Base-by-base conservation (phyloP, 1,139 yeast genomes). In the Saccharomyces hybrid region DNA sequence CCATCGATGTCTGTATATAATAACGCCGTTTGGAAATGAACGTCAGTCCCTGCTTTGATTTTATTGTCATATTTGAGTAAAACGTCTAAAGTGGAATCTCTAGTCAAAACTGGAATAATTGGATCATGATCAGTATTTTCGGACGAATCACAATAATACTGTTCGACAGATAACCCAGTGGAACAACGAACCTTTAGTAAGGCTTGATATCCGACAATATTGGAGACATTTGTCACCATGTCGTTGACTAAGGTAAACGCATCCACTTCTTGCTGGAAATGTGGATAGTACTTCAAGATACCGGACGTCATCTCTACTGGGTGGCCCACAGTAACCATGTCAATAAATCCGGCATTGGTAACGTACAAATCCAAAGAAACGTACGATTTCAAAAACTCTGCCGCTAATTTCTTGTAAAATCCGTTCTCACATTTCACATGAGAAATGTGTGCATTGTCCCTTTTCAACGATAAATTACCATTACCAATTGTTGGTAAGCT, bases 21-120 rank as follows among this genome's bases (percentile, higher is more conserved):
- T 48, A 93, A 63, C 0, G 98, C 98, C 1, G 89, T 87, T 72
- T 93, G 99, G 75, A 91, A 89, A 69, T 89, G 95, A 47, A 90
- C 88, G 68, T 89, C 97, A 44, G 80, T 77, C 56, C 82, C 82
- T 2, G 87, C 76, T 56, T 84, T 81, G 49, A 95, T 76, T 58
- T 81, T 83, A 1, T 90, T 91, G 66, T 90, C 97, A 64, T 88
- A 86, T 53, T 77, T 78, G 63, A 93, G 82, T 53, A 88, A 76
- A 2, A 88, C 83, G 3, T 89, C 86, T 56, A 89, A 71, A 2
- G 87, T 78, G 50, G 88, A 86, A 62, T 87, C 85, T 19, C 79
- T 77, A 49, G 79, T 78, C 21, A 91, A 71, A 5, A 81, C 73
- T 0, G 97, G 91, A 28, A 90, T 70, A n/a, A 75, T 72, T 2